Evolutionary conservation across 1,284 basidiomycete genomes (phyloP).

Genomic region (Fistulinella cinereoalba): DNA sequence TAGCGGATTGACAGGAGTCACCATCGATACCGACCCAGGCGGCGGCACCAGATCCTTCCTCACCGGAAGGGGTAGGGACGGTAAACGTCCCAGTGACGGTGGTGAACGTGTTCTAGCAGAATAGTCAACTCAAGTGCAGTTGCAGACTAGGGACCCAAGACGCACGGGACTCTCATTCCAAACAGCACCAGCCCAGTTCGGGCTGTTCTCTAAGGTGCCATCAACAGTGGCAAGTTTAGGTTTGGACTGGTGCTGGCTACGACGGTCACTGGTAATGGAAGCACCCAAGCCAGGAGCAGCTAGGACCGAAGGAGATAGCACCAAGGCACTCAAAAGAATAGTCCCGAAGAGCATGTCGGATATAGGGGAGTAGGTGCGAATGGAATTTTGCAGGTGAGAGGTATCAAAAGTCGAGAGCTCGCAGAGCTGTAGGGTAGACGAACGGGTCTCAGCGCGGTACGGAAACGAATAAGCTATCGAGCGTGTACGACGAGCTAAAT

Average conservation of each 20-base stretch:
- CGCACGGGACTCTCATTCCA: neutral
- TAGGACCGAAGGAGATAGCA: neutral
- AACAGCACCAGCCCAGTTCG: slow-evolving; percentile 5
- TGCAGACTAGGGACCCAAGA: neutral
- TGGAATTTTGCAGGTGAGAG: too few species aligned
- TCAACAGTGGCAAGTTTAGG: too few species aligned
- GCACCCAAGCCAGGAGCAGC: neutral
- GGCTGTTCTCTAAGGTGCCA: too few species aligned
- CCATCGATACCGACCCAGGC: slow-evolving; percentile 9
- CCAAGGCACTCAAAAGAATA: neutral
- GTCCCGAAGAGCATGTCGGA: neutral
- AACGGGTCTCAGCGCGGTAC: too few species aligned
- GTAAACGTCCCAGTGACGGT: slow-evolving; percentile 2
- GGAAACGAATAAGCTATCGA: too few species aligned
- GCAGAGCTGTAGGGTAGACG: too few species aligned
- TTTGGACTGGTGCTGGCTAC: too few species aligned
- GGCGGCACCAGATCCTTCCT: neutral
- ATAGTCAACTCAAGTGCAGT: neutral
- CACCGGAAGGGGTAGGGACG: slow-evolving; percentile 2
- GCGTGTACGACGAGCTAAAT: too few species aligned
- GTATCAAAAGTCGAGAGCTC: too few species aligned
- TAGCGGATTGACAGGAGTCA: neutral
- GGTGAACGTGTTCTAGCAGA: neutral
- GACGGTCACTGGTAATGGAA: too few species aligned
- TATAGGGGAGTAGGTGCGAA: neutral